These are phyloP conservation scores for Avicennia marina DNA, from an alignment of 257 asterid species.

Conservation along the genomic window DNA sequence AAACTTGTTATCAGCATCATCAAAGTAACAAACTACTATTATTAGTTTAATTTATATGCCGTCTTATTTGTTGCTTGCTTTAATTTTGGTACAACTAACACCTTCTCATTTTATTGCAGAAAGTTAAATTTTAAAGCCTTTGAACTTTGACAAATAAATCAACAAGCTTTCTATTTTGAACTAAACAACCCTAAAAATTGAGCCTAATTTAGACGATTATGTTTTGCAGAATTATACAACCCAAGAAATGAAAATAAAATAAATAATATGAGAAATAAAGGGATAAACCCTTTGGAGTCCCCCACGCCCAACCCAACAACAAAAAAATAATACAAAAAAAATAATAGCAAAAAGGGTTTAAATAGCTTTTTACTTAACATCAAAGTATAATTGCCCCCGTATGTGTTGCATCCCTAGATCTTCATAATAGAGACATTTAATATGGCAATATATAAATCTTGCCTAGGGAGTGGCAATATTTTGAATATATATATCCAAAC, in stretches of 20 bases:
- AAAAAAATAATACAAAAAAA: background rate
- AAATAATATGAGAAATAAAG: too few species aligned
- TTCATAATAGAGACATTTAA: constrained; percentile 3
- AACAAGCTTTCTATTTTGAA: too few species aligned
- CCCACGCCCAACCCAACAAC: too few species aligned
- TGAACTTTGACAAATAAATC: too few species aligned
- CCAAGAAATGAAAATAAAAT: too few species aligned
- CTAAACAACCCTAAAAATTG: too few species aligned
- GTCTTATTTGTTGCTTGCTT: too few species aligned
- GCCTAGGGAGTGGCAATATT: background rate
- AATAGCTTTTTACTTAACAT: background rate
- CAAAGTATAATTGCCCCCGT: background rate
- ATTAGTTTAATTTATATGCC: background rate
- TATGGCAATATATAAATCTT: background rate
- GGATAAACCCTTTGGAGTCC: too few species aligned
- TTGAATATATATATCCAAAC: constrained; percentile 5
- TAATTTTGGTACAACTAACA: background rate
- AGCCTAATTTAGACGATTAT: too few species aligned
- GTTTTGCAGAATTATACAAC: too few species aligned
- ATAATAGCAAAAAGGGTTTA: background rate
- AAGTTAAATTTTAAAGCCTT: too few species aligned
- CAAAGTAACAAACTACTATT: background rate
- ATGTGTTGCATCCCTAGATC: background rate
- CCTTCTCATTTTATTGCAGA: background rate
- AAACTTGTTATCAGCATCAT: background rate